Evolutionary conservation across 1,139 yeast species (phyloP).

Genomic region (Zygoascus meyerae): DNA sequence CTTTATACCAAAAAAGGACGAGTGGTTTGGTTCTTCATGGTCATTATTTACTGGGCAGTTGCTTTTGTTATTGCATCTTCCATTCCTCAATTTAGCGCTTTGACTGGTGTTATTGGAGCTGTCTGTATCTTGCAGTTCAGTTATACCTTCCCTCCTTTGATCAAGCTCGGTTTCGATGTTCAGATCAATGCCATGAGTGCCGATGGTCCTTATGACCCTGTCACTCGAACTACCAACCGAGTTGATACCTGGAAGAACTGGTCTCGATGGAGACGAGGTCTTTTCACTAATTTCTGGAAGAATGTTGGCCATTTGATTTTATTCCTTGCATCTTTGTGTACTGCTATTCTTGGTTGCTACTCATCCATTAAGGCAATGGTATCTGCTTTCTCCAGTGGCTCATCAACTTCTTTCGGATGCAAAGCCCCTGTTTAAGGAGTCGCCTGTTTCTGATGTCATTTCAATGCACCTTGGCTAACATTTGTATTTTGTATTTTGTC

Average conservation of each 20-base stretch:
- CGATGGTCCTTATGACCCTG: slow-evolving; percentile 33
- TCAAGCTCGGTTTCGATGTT: slow-evolving; percentile 35
- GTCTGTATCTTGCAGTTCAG: slow-evolving; percentile 44
- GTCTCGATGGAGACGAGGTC: slow-evolving; percentile 36
- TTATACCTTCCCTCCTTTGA: slow-evolving; percentile 42
- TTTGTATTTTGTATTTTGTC: no score
- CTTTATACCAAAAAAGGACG: slow-evolving; percentile 33
- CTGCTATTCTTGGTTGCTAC: slow-evolving; percentile 38
- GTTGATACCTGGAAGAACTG: slow-evolving; percentile 34
- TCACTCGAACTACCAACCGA: slow-evolving; percentile 29
- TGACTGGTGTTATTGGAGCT: slow-evolving; percentile 48
- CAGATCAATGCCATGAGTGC: slow-evolving; percentile 34
- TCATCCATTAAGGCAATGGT: slow-evolving; percentile 24
- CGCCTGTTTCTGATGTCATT: not conserved
- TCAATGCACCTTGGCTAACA: no score
- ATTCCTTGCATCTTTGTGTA: slow-evolving; percentile 37
- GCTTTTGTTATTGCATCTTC: slow-evolving; percentile 47
- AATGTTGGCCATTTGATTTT: slow-evolving; percentile 24
- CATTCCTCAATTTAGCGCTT: slow-evolving; percentile 46
- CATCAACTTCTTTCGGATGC: slow-evolving; percentile 16
- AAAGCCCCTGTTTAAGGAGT: slow-evolving; percentile 9
- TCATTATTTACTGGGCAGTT: slow-evolving; percentile 40
- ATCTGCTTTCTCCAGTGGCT: slow-evolving; percentile 14
- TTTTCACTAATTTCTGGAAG: slow-evolving; percentile 4
- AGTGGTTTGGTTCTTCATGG: slow-evolving; percentile 35